Conservation (phyloP, 495 filamentous ascomycete species). For the Pseudomonodictys pantanalensis region DNA sequence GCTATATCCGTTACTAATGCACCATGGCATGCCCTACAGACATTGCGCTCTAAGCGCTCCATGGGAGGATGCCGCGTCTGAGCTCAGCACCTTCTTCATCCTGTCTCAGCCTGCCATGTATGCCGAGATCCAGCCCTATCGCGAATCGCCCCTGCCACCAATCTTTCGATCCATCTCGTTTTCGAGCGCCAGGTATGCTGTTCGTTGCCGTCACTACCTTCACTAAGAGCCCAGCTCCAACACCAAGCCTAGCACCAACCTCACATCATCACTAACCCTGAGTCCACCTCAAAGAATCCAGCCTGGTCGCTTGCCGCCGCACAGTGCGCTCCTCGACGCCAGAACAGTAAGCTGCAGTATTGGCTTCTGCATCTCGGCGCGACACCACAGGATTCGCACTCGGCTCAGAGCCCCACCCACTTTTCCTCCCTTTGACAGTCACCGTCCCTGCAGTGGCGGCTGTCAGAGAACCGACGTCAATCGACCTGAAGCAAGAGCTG, state of each 20-base stretch:
- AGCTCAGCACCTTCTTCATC: background rate
- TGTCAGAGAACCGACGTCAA: slow-evolving; percentile 1
- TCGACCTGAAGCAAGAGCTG: slow-evolving; percentile 15
- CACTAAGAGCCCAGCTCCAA: background rate
- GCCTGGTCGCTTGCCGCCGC: background rate
- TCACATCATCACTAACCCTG: slow-evolving; percentile 8
- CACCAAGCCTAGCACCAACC: background rate
- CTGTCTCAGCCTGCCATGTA: background rate
- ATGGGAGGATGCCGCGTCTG: background rate
- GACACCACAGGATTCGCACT: background rate
- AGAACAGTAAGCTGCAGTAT: slow-evolving; percentile 8
- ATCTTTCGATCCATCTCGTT: background rate
- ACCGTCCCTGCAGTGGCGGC: slow-evolving; percentile 1
- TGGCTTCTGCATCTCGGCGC: background rate
- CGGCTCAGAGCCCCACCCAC: background rate
- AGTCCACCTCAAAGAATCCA: too few relatives aligned
- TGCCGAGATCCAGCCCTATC: slow-evolving; percentile 12
- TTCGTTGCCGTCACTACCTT: background rate
- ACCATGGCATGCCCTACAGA: background rate
- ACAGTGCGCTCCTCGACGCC: background rate
- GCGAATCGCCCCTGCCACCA: background rate
- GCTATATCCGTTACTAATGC: background rate
- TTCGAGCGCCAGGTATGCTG: background rate
- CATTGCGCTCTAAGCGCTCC: slow-evolving; percentile 2
- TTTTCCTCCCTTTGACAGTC: background rate